Conservation (phyloP, 352 stramenopile genomes). For the Phytophthora tentaculata region DNA sequence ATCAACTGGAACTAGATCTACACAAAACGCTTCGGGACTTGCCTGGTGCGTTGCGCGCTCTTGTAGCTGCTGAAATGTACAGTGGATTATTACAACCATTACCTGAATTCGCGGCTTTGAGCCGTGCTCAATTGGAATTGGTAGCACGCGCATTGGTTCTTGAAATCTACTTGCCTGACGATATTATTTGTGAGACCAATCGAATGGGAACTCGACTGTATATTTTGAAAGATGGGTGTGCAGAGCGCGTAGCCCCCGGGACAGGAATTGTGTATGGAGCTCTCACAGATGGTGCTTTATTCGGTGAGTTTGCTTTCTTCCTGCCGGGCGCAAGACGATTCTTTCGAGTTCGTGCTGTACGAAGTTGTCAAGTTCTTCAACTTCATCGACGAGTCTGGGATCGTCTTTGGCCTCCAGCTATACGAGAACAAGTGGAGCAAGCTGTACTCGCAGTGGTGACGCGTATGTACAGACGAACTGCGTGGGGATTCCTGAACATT, state of each 20-base stretch:
- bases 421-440: conserved; percentile 50
- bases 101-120: conserved; percentile 47
- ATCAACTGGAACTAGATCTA: conserved; percentile 46
- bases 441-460: conserved; percentile 45
- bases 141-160: conserved; percentile 54
- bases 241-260: conserved; percentile 48
- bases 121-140: conserved; percentile 52
- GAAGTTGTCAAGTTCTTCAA: conserved; percentile 69
- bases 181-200: conserved; percentile 64
- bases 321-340: conserved; percentile 50
- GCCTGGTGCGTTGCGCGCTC: conserved; percentile 38
- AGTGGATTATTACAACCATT: conserved; percentile 36
- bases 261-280: conserved; percentile 48
- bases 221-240: conserved; percentile 56
- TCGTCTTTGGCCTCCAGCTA: conserved; percentile 47
- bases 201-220: conserved; percentile 49
- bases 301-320: conserved; percentile 76
- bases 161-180: conserved; percentile 69
- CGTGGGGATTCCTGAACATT: conserved; percentile 58
- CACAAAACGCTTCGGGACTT: conserved; percentile 55
- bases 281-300: conserved; percentile 43
- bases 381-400: conserved; percentile 60
- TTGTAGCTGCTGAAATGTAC: conserved; percentile 70
- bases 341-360: conserved; percentile 51
- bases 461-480: conserved; percentile 42